Base-by-base conservation (phyloP, 2,329 filamentous ascomycete genomes). In the Canariomyces notabilis region DNA sequence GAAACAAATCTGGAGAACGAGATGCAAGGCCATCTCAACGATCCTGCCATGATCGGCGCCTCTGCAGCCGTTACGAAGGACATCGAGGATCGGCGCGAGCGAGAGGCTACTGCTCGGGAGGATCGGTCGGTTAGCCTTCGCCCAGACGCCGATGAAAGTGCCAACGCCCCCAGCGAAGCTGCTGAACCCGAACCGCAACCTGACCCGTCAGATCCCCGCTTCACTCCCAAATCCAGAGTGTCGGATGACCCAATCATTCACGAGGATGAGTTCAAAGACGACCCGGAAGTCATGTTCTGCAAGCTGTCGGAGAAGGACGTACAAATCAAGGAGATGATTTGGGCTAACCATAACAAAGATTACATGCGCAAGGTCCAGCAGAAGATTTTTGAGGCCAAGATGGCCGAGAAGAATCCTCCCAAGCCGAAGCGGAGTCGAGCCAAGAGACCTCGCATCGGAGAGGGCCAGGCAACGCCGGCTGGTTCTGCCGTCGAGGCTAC, bases 271-370 rank as follows among this genome's bases (percentile, higher is more conserved):
- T 96, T 97, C 59, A 87, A 83, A 31, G 82, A 94, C 57, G 93
- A 98, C 52, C 85, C 83, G 0, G 93, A 98, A 64, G 89, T 98
- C 5, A 71, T 77, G 49, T 86, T 86, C 57, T 95, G 90, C 60
- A 67, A 89, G 29, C 74, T 97, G 5, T 78, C 76, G 0, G 77
- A 83, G 1, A 78, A 80, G 3, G 90, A 97, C 67, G 79, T 83
- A 2, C 78, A 78, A 26, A 80, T 89, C 61, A 97, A 96, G 64
- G 90, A 96, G 64, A 81, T 82, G 49, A 87, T 97, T 42, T 98
- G 93, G 93, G 82, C 95, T 35, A 90, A 91, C 49, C 83, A 90
- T 62, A 97, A 98, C 66, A 89, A 93, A 63, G 89, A 94, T 56
- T 98, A 90, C 79, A 74, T 98, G 32, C 86, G 91, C 7, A 79